These are phyloP conservation scores for Pichia rugopelliculosa DNA, from an alignment of 805 yeast species.

Conservation along the genomic window DNA sequence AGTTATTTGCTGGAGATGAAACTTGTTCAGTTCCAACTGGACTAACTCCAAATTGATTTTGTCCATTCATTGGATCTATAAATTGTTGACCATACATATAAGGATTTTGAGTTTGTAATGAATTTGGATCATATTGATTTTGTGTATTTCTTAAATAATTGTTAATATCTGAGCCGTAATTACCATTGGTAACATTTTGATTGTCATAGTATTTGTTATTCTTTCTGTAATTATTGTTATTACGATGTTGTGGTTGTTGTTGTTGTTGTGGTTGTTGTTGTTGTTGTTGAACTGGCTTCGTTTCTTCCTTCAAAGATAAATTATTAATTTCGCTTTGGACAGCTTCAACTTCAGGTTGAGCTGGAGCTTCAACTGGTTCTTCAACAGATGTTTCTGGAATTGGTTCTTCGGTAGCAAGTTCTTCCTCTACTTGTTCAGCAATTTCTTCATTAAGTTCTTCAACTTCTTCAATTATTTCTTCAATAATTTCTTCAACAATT, in stretches of 20 bases:
- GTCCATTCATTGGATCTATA: slow-evolving; percentile 19
- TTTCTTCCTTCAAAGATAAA: slow-evolving; percentile 1
- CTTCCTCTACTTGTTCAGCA: slow-evolving; percentile 31
- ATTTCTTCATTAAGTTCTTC: background rate
- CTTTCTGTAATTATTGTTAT: slow-evolving; percentile 2
- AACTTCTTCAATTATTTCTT: slow-evolving; percentile 9
- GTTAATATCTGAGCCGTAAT: slow-evolving; percentile 20
- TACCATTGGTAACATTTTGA: slow-evolving; percentile 14
- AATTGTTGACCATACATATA: slow-evolving; percentile 16
- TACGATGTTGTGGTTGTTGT: slow-evolving; percentile 14
- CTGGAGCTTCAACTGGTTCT: slow-evolving; percentile 15
- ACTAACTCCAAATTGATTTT: slow-evolving; percentile 8
- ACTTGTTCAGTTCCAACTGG: slow-evolving; percentile 4
- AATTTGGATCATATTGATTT: slow-evolving; percentile 20
- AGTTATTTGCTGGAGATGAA: slow-evolving; percentile 16
- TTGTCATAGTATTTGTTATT: slow-evolving; percentile 15
- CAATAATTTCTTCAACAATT: slow-evolving; percentile 7
- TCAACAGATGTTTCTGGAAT: slow-evolving; percentile 31
- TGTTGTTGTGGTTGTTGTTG: slow-evolving; percentile 14
- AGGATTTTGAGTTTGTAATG: slow-evolving; percentile 16
- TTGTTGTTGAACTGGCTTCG: slow-evolving; percentile 12
- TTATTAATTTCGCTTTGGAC: slow-evolving; percentile 10
- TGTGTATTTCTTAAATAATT: slow-evolving; percentile 21
- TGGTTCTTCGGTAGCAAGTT: slow-evolving; percentile 7
- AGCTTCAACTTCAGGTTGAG: slow-evolving; percentile 7